Base-by-base conservation (phyloP, 805 yeast species). In the Starmerella apicola region DNA sequence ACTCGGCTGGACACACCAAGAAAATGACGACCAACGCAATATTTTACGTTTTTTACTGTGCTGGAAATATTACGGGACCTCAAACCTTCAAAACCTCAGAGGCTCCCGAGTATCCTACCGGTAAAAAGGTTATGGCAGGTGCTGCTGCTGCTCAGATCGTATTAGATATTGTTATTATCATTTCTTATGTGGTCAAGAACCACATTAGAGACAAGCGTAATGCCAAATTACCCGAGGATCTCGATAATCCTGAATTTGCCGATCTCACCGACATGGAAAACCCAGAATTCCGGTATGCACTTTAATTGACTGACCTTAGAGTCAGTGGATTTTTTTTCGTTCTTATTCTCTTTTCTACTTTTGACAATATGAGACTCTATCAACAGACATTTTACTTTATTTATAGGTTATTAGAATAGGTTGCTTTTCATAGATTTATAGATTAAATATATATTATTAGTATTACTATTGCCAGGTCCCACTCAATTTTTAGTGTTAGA, bases 21-120 rank as follows among this genome's bases (percentile, higher is more conserved):
- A 72, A 71, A 52, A 56, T 63, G 33, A 61, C 69, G 2, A 66
- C 62, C 2, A 70, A 64, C 50, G 68, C 72, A 2, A 46, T 67
- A 21, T 55, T 60, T 41, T 60, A 73, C 29, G 51, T 73, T 36
- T 70, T 68, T 3, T 72, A 66, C 55, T 68, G 75, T 53, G 68
- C 62, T 6, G 79, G 79, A 18, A 74, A 72, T 51, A 57, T 71
- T 35, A 57, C 64, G 36, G 79, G 79, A 3, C 76, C 78, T 7
- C 75, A 78, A 57, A 67, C 80, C 15, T 81, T 81, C 61, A 66
- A 63, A 43, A 58, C 68, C 0, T 48, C 58, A 4, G 72, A 78
- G 42, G 76, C 73, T n/a, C 85, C 85, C 6, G 53, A 58, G 31
- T 81, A 78, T 51, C 59, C 36, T 63, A 74, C 67, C 64, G 77